phyloP scores from a whole-genome alignment of 2,329 filamentous ascomycete species.

The Stemphylium lycopersici region DNA sequence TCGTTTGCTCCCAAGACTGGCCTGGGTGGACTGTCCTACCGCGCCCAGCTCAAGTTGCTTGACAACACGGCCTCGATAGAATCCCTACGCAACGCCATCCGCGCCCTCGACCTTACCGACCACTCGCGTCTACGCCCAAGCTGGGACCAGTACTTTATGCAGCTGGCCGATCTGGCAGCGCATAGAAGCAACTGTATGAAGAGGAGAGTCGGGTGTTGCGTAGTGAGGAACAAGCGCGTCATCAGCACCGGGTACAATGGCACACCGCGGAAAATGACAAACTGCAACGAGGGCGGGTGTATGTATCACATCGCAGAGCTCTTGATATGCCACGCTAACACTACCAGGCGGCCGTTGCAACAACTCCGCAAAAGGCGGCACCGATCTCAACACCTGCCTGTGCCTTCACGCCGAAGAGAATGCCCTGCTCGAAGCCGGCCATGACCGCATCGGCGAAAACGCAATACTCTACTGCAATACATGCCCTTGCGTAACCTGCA shows the following conservation, averaged over 20 bases:
- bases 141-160: constrained; percentile 99
- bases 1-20: constrained; percentile 71
- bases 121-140: constrained; percentile 80
- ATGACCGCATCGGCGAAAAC: constrained; percentile 83
- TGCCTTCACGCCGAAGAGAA: constrained; percentile 99
- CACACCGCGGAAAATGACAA: constrained; percentile 85
- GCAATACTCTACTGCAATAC: constrained; percentile 92
- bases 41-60: constrained; percentile 82
- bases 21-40: constrained; percentile 77
- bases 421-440: constrained; percentile 88
- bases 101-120: constrained; percentile 76
- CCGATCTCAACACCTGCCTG: constrained; percentile 81
- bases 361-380: constrained; percentile 70
- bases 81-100: constrained; percentile 74
- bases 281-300: constrained; percentile 94
- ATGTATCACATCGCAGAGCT: constrained; percentile 20
- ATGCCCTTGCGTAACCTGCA: constrained; percentile 95
- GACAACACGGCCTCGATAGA: constrained; percentile 78
- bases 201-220: constrained; percentile 89
- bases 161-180: constrained; percentile 87
- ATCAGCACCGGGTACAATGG: constrained; percentile 98
- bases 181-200: constrained; percentile 98
- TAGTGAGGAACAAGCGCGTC: constrained; percentile 84
- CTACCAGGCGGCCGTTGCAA: constrained; percentile 73
- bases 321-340: constrained; percentile 2